Evolutionary conservation across 345 rosid genomes (phyloP), one percentile per base, ranked within the genome.

Genomic region (Lumnitzera littorea): DNA sequence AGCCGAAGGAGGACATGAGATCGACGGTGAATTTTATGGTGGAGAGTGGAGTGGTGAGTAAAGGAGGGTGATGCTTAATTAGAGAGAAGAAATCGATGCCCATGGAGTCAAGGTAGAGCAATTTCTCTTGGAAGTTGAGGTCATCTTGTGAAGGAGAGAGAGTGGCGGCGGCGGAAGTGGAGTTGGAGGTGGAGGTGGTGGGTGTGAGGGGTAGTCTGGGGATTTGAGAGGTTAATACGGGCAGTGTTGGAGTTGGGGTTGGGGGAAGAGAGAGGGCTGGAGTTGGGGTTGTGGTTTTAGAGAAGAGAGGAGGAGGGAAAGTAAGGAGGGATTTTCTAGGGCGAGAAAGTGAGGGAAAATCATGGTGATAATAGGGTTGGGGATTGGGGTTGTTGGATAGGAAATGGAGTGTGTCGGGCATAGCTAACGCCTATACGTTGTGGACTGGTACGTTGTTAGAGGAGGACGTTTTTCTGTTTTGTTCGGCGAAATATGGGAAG

Each of bases 51-150:
- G 81, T 61, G 41, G 80, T 70, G 63, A 83, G 63, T 71, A 91
- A 74, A 8, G 70, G 78, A 48, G 88, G 87, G 74, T 88, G 84
- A 53, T 65, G 70, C 48, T 66, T 72, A 51, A 80, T 58, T 46
- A 86, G 66, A 23, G 87, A 66, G 73, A 86, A 68, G 65, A 78
- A 80, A 64, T 91, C 96, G 68, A 91, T 69, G 51, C 98, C 96
- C 25, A 88, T 58, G 14, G 96, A 83, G 36, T 91, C 98, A 17
- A 91, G 84, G 76, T 77, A 91, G 27, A 88, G 81, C 64, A 86
- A 64, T 63, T 86, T 91, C 43, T 84, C 86, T 68, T 78, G 82
- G 73, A 91, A 79, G 0, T 83, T 80, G 25, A 79, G 24, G 67
- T 50, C 43, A 36, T 36, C 43, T 9, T 5, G 43, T 70, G 72